Evolutionary conservation across 192 early-diverging fungal genomes (phyloP).

Genomic region (Geranomyces michiganensis): DNA sequence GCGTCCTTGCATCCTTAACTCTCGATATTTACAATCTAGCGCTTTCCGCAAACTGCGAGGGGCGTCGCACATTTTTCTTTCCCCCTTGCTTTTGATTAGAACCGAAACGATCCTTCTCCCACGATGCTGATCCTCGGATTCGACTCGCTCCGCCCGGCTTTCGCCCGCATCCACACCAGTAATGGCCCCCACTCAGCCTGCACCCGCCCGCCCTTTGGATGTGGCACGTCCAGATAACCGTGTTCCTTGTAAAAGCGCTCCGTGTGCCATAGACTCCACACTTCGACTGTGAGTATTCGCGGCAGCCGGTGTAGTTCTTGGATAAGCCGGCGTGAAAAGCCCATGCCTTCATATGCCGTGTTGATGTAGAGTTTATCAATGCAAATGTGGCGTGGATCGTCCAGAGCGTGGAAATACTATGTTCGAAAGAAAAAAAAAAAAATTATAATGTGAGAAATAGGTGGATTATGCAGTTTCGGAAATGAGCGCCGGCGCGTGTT

Average conservation of each 20-base stretch:
- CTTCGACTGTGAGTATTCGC: conserved; percentile 32
- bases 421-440: conserved; percentile 6
- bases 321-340: conserved; percentile 37
- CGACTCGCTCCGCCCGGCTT: background rate
- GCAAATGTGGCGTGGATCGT: conserved; percentile 20
- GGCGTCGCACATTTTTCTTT: no score
- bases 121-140: conserved; percentile 7
- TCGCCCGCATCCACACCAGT: conserved; percentile 8
- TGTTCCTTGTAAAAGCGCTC: conserved; percentile 41
- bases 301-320: conserved; percentile 33
- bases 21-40: no score
- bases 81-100: background rate
- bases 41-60: no score
- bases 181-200: conserved; percentile 19
- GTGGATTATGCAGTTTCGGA: no score
- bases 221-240: conserved; percentile 37
- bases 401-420: conserved; percentile 35
- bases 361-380: conserved; percentile 43
- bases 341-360: conserved; percentile 28
- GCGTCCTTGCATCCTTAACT: no score
- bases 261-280: conserved; percentile 44
- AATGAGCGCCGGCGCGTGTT: no score
- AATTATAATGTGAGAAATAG: background rate
- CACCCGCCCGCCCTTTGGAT: conserved; percentile 16
- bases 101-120: conserved; percentile 22